A percentile compares a stretch with the other conserved stretches of the same genome.
phyloP scores from a whole-genome alignment of 2,329 filamentous ascomycete species.

The Colletotrichum liaoningense region DNA sequence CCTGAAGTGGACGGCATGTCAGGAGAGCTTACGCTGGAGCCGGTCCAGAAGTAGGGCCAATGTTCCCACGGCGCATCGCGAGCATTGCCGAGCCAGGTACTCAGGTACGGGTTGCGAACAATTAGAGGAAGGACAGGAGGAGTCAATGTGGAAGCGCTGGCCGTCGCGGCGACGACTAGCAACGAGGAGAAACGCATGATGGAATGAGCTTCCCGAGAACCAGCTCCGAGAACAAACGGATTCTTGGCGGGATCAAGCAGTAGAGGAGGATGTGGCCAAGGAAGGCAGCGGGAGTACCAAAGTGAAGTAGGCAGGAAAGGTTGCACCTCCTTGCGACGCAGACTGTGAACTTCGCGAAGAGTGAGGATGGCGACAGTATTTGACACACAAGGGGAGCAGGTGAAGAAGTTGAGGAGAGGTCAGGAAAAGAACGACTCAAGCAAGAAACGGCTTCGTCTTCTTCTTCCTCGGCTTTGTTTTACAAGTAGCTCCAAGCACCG shows the following conservation, averaged over 20 bases:
- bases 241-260: neutral
- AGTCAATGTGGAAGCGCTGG: slow-evolving; percentile 62
- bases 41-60: slow-evolving; percentile 91
- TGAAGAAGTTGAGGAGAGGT: neutral
- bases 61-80: slow-evolving; percentile 81
- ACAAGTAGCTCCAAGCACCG: slow-evolving; percentile 4
- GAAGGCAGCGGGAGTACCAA: neutral
- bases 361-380: neutral
- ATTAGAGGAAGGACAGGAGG: slow-evolving; percentile 68
- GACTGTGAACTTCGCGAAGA: neutral
- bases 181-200: slow-evolving; percentile 44
- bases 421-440: neutral
- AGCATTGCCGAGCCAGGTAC: slow-evolving; percentile 73
- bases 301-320: neutral
- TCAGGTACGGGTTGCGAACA: slow-evolving; percentile 71
- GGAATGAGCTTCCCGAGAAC: neutral
- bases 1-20: slow-evolving; percentile 8
- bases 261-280: neutral
- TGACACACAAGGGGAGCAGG: neutral
- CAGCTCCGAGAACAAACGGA: slow-evolving; percentile 3
- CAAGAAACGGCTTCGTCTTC: neutral
- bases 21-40: slow-evolving; percentile 62
- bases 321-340: neutral
- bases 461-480: slow-evolving; percentile 6
- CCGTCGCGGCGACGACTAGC: slow-evolving; percentile 47